Percentiles rank a stretch among this genome's conserved stretches.
Conservation (phyloP, 345 rosid species). For the Syzygium aqueum region DNA sequence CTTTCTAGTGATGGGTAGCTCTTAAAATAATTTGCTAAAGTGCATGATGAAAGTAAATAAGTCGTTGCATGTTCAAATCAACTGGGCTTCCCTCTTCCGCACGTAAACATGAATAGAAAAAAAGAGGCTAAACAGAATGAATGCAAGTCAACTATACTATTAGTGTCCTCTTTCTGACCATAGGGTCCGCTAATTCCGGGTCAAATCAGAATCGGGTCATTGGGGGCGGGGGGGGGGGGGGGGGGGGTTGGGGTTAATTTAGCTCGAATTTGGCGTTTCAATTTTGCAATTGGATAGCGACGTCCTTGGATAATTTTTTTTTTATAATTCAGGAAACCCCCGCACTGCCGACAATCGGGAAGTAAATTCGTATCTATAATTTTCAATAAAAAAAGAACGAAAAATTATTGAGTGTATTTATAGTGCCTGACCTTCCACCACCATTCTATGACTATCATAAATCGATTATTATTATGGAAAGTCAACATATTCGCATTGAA, state of each 20-base stretch:
- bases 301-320: fast-evolving
- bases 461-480: not conserved
- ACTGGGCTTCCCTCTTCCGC: not conserved
- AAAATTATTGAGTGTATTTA: not conserved
- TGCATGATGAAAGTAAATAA: not conserved
- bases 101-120: not conserved
- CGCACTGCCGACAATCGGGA: no score
- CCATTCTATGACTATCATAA: not conserved
- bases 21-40: not conserved
- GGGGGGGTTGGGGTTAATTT: no score
- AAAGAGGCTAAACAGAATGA: not conserved
- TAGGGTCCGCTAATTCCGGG: not conserved
- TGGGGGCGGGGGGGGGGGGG: no score
- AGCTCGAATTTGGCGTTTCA: not conserved
- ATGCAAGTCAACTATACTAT: not conserved
- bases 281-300: not conserved
- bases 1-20: not conserved
- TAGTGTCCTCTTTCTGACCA: not conserved
- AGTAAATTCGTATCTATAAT: not conserved
- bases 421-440: no score
- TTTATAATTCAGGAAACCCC: no score
- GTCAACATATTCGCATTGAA: not conserved
- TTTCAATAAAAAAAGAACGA: not conserved
- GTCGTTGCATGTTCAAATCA: not conserved
- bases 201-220: not conserved